Conservation (phyloP, 1,284 basidiomycete species). For the Hemileia vastatrix region DNA sequence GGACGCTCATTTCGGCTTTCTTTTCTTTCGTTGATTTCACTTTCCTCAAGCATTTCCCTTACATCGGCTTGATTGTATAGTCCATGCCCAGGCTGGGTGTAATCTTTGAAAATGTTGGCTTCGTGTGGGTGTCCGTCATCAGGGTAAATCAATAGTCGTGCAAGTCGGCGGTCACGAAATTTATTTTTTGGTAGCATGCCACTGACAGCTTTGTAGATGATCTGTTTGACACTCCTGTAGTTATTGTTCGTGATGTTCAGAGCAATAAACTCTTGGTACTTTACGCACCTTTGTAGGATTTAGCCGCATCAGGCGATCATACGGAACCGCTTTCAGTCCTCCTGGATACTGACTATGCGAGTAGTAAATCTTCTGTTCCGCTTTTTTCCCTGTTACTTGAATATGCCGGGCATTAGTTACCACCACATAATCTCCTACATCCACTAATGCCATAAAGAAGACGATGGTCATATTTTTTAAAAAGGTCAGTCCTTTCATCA, state of each 20-base stretch:
- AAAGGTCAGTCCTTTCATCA: too few species aligned
- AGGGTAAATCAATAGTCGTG: conserved; percentile 68
- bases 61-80: too few species aligned
- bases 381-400: conserved; percentile 80
- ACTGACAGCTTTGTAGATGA: conserved; percentile 86
- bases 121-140: conserved; percentile 48
- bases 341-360: conserved; percentile 90
- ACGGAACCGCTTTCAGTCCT: conserved; percentile 80
- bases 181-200: conserved; percentile 97
- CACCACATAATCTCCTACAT: conserved; percentile 95
- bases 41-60: too few species aligned
- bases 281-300: conserved; percentile 79
- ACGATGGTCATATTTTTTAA: too few species aligned
- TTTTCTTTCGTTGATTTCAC: too few species aligned
- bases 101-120: conserved; percentile 31
- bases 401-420: conserved; percentile 82
- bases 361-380: conserved; percentile 74
- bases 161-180: conserved; percentile 70
- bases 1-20: too few species aligned
- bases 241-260: too few species aligned
- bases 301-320: conserved; percentile 66
- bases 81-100: conserved; percentile 10
- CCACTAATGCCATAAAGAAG: conserved; percentile 38
- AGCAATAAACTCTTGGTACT: not conserved
- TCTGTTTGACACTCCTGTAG: too few species aligned